Conservation (phyloP, 306 rosid genomes). For the Quercus ilex region DNA sequence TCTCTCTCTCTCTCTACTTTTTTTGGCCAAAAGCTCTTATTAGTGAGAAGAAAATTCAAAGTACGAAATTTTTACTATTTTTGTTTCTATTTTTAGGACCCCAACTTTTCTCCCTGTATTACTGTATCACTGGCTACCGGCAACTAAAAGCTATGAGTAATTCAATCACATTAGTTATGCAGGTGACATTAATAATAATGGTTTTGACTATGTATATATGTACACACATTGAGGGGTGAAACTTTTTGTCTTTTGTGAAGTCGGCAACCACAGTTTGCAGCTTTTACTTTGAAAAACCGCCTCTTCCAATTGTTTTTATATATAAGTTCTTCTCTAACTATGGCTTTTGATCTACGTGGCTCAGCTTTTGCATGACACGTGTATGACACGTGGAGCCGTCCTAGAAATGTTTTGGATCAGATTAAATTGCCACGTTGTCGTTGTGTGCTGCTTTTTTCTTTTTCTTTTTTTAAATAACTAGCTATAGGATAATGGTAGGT, state of each 20-base stretch:
- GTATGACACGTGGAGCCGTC: conserved; percentile 20
- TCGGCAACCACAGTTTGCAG: background rate
- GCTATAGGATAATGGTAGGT: too few species aligned
- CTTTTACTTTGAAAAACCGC: background rate
- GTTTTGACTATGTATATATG: background rate
- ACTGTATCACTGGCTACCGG: too few species aligned
- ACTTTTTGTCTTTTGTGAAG: background rate
- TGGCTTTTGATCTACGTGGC: background rate
- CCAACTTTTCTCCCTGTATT: too few species aligned
- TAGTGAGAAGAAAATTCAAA: too few species aligned
- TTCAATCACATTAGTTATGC: background rate
- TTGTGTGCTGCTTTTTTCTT: background rate
- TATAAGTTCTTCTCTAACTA: background rate
- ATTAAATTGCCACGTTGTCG: conserved; percentile 29
- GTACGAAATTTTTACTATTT: too few species aligned
- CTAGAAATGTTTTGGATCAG: conserved; percentile 35
- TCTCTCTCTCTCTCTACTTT: too few species aligned
- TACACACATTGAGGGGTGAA: background rate
- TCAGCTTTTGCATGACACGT: background rate
- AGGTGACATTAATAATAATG: background rate
- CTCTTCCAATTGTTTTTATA: background rate
- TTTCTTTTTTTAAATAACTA: too few species aligned
- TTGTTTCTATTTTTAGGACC: too few species aligned
- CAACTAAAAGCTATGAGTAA: background rate
- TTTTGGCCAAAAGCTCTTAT: too few species aligned